Evolutionary conservation across 1,139 yeast genomes (phyloP).

Genomic region (Pichia cactophila): DNA sequence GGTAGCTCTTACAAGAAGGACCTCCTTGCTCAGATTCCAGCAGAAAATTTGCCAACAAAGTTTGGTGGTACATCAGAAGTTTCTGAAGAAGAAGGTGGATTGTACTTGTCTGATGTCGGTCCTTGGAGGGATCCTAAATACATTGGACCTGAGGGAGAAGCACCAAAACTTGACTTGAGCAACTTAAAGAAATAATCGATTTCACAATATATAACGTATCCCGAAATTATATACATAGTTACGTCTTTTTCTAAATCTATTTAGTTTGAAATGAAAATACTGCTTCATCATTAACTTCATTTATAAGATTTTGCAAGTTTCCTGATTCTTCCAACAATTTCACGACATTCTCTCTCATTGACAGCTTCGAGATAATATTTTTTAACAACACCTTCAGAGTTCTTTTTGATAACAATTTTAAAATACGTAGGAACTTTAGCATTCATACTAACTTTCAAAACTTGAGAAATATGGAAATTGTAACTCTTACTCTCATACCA

Average conservation of each 20-base stretch:
- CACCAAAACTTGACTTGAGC: constrained; percentile 35
- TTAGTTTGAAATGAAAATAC: background rate
- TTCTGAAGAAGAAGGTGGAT: constrained; percentile 62
- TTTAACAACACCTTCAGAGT: constrained; percentile 42
- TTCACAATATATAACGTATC: background rate
- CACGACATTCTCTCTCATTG: constrained; percentile 54
- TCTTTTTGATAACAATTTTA: constrained; percentile 72
- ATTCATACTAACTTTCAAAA: constrained; percentile 69
- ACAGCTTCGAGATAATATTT: constrained; percentile 83
- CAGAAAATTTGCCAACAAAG: constrained; percentile 82
- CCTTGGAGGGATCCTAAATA: constrained; percentile 92
- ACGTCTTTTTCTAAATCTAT: background rate
- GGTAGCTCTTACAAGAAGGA: constrained; percentile 76
- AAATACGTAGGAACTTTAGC: constrained; percentile 72
- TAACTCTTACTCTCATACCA: constrained; percentile 63
- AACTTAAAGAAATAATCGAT: background rate
- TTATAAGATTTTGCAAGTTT: constrained; percentile 14
- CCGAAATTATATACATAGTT: no score
- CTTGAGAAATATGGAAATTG: constrained; percentile 79
- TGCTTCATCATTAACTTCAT: background rate
- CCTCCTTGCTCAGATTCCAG: constrained; percentile 84
- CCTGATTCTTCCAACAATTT: constrained; percentile 62
- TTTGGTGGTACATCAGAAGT: constrained; percentile 80
- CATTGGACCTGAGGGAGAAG: constrained; percentile 84
- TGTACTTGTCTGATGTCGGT: constrained; percentile 84